A percentile compares a stretch with the other conserved stretches of the same genome.
Evolutionary conservation across 139 green algal genomes (phyloP).

Genomic region (Chlorokybus atmophyticus): DNA sequence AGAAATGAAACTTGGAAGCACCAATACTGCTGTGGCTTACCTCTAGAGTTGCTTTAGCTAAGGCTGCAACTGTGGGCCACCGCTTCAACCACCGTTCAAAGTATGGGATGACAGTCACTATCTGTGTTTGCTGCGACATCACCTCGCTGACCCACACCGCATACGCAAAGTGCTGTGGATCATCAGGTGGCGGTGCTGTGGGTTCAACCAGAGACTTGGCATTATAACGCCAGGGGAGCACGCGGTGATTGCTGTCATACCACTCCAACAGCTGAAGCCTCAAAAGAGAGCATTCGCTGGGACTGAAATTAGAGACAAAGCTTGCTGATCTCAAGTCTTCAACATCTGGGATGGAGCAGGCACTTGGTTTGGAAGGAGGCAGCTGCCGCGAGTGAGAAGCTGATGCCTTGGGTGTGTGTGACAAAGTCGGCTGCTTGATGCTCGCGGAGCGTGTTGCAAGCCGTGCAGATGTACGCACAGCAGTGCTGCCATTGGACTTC

Average conservation of each 20-base stretch:
- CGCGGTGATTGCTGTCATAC: conserved; percentile 74
- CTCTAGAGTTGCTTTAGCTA: conserved; percentile 50
- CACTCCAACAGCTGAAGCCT: conserved; percentile 62
- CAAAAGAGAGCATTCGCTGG: too few relatives aligned
- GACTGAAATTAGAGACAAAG: too few relatives aligned
- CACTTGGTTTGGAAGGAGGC: too few relatives aligned
- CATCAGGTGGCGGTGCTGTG: neutral
- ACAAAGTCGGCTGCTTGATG: too few relatives aligned
- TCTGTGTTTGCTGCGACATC: conserved; percentile 93
- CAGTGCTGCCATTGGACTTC: too few relatives aligned
- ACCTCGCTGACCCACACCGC: conserved; percentile 65
- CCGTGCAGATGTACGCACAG: too few relatives aligned
- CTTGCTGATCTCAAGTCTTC: too few relatives aligned
- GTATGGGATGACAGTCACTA: conserved; percentile 53
- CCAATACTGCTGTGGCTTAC: conserved; percentile 1
- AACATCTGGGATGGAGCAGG: too few relatives aligned
- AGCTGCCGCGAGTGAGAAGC: too few relatives aligned
- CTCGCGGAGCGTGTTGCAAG: too few relatives aligned
- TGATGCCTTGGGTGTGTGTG: too few relatives aligned
- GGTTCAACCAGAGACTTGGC: conserved; percentile 33
- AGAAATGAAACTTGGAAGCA: neutral
- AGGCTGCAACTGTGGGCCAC: conserved; percentile 65
- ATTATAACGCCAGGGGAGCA: conserved; percentile 79
- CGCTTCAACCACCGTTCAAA: conserved; percentile 57
- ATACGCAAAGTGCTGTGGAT: conserved; percentile 69